Evolutionary conservation across 495 filamentous ascomycete genomes (phyloP).

Genomic region (Neurospora hispaniola): DNA sequence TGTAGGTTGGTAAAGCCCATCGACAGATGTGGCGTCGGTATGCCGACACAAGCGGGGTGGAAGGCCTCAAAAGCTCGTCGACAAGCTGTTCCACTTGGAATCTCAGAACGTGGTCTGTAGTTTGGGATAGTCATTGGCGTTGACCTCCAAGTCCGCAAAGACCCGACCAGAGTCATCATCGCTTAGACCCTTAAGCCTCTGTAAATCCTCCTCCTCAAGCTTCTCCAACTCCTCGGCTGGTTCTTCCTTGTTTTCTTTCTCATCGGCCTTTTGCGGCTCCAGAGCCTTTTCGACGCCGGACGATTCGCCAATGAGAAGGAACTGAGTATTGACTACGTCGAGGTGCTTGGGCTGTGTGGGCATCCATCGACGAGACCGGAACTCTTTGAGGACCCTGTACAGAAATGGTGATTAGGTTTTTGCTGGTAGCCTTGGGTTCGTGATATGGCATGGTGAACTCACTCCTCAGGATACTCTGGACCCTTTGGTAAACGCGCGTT

Average conservation of each 20-base stretch:
- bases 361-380: conserved; percentile 62
- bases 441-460: conserved; percentile 19
- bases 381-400: conserved; percentile 56
- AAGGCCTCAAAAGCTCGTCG: neutral
- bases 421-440: neutral
- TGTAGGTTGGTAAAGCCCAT: neutral
- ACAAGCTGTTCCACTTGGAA: neutral
- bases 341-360: conserved; percentile 65
- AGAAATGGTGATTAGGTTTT: conserved; percentile 15
- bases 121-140: conserved; percentile 31
- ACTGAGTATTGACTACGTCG: conserved; percentile 68
- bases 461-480: conserved; percentile 67
- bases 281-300: conserved; percentile 52
- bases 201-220: conserved; percentile 32
- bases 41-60: neutral
- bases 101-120: conserved; percentile 30
- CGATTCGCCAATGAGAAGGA: conserved; percentile 71
- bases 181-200: conserved; percentile 27
- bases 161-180: conserved; percentile 30
- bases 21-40: neutral
- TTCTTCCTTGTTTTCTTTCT: conserved; percentile 44
- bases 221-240: conserved; percentile 42
- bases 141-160: conserved; percentile 30
- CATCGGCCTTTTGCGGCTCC: conserved; percentile 45
- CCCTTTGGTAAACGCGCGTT: conserved; percentile 52